Conservation (phyloP, 768 basidiomycete genomes). For the Tricholoma saponaceum region DNA sequence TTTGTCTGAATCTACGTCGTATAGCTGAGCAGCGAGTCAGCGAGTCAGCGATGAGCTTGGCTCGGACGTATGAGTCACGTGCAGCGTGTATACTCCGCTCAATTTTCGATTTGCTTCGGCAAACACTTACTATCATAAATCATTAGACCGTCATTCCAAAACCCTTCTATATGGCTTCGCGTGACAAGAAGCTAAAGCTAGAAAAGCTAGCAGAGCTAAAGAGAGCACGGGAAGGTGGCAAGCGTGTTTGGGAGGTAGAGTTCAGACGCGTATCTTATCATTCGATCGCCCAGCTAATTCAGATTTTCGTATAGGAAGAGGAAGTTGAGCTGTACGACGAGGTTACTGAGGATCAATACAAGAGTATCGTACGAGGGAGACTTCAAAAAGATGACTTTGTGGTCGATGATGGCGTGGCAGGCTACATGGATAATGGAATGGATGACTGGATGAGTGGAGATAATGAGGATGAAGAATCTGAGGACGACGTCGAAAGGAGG, state of each 20-base stretch:
- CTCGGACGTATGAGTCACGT: no score
- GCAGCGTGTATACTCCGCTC: slow-evolving; percentile 4
- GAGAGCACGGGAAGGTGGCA: slow-evolving; percentile 14
- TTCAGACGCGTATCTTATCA: slow-evolving; percentile 4
- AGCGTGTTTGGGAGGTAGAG: slow-evolving; percentile 10
- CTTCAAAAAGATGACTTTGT: slow-evolving; percentile 91
- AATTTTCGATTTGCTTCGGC: neutral
- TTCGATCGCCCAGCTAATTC: neutral
- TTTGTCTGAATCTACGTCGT: no score
- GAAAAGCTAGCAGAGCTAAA: slow-evolving; percentile 16
- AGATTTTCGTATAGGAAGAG: slow-evolving; percentile 34
- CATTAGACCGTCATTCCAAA: neutral
- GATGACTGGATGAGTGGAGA: slow-evolving; percentile 81
- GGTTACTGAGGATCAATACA: slow-evolving; percentile 87
- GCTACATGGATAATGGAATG: slow-evolving; percentile 95
- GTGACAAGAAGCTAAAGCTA: slow-evolving; percentile 22
- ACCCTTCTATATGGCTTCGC: slow-evolving; percentile 12
- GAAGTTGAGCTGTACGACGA: slow-evolving; percentile 82
- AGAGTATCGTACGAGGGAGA: slow-evolving; percentile 75
- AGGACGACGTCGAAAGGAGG: slow-evolving; percentile 46
- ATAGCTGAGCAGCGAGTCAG: no score
- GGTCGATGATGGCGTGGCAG: slow-evolving; percentile 86
- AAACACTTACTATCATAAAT: no score
- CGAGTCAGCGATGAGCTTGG: no score
- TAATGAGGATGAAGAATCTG: slow-evolving; percentile 53